Evolutionary conservation across 2,329 filamentous ascomycete species (phyloP), one percentile per base, ranked within the genome.

Genomic region (Scleromitrula shiraiana): DNA sequence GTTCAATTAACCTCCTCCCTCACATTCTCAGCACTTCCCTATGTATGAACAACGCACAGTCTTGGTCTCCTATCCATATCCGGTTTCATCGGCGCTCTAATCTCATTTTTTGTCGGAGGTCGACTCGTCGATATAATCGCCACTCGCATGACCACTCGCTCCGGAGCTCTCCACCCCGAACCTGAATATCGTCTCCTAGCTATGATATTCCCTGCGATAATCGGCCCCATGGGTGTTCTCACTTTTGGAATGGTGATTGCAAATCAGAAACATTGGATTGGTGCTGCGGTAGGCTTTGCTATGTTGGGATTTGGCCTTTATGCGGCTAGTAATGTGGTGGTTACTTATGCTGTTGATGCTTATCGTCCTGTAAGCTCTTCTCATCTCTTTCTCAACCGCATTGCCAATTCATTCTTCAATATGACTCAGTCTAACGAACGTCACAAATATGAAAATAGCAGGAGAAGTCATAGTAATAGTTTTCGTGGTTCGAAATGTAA

Each of bases 291-390:
- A n/a, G 62, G 62, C 2, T 63, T 59, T 42, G 58, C 53, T 17
- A 61, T 65, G 60, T 57, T 61, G 40, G 58, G 57, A 5, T 65
- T 65, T 41, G 63, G 59, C 3, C 58, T 64, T 27, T 60, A 56
- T 2, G 57, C 60, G 1, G 55, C 57, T 14, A 59, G 56, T 35
- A 65, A 64, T 38, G 56, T 65, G 7, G 56, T 58, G 7, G 50
- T 63, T 23, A 62, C 59, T 17, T 65, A 62, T 42, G 53, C 53
- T 15, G 57, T 65, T 6, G 62, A 65, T 50, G 57, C 57, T 38
- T 62, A 61, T 46, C 22, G 20, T 9, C 27, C 19, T 12, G 36
- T 24, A 38, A 38, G 12, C 14, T 38, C 14, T 23, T 7, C 8
- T 20, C 23, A n/a, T n/a, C 12, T 7, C 10, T n/a, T 14, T n/a